Base-by-base conservation (phyloP, 768 basidiomycete genomes). In the Naganishia friedmannii region DNA sequence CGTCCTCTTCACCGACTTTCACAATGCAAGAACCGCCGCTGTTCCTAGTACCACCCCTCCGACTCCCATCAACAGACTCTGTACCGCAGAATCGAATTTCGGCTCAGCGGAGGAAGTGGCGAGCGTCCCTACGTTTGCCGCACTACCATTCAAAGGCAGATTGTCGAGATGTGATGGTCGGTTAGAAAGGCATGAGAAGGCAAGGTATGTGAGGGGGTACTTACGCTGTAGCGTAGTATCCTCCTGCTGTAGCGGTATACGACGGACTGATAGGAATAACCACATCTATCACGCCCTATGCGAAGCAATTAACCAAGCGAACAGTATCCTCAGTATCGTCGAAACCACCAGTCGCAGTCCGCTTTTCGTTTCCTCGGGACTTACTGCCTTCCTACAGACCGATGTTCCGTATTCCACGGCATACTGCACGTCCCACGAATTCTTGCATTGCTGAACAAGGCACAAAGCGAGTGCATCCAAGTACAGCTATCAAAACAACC, bases 191-290 rank as follows among this genome's bases (percentile, higher is more conserved):
- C n/a, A n/a, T n/a, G n/a, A n/a, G n/a, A n/a, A n/a, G n/a, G n/a
- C n/a, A n/a, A n/a, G n/a, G n/a, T n/a, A n/a, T n/a, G n/a, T n/a
- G 54, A 17, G 32, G 32, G n/a, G 4, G 32, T 1, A 28, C 60
- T 39, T 45, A 68, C 55, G 68, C 56, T 19, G 68, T 69, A 4
- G 56, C 68, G 23, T 60, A 69, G 68, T 69, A 69, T 60, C 68
- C 56, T 48, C 68, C 68, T n/a, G 57, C 57, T 0, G 55, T 63
- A 9, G 55, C 42, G 17, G 68, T 69, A 26, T 60, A 69, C 15
- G 68, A 48, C 2, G 68, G 68, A 21, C 32, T 34, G 57, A 69
- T 57, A 26, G 45, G 56, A 17, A 54, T 39, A 4, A 26, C 21
- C 3, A 53, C 28, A 23, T 69, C 32, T 42, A 8, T 42, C n/a